Percentiles rank a stretch among this genome's conserved stretches.
phyloP scores from a whole-genome alignment of 768 basidiomycete genomes.

The Leccinum longicurvipes region DNA sequence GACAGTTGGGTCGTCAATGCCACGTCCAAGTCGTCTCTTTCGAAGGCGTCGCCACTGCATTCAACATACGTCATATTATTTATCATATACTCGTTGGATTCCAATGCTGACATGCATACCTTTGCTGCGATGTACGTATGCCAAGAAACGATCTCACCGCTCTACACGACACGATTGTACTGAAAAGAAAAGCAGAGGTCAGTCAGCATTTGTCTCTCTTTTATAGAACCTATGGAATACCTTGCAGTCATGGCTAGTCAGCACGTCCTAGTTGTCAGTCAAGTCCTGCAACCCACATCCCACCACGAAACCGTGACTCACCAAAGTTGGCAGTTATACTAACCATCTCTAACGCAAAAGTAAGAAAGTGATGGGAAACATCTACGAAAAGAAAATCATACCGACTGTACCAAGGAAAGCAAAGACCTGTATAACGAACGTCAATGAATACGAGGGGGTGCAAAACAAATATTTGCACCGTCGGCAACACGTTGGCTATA shows the following conservation, averaged over 20 bases:
- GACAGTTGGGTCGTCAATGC: background rate
- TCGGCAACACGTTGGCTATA: conserved; percentile 15
- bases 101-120: background rate
- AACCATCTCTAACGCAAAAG: conserved; percentile 6
- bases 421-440: conserved; percentile 11
- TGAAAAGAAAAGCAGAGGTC: background rate
- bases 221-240: background rate
- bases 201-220: background rate
- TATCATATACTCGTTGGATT: background rate
- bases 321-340: conserved; percentile 3
- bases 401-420: background rate
- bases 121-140: background rate
- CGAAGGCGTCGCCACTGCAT: background rate
- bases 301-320: conserved; percentile 3
- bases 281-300: background rate
- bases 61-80: background rate
- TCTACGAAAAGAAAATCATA: background rate
- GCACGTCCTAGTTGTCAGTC: background rate
- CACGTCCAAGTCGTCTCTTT: background rate
- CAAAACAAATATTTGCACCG: background rate
- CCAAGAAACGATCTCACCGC: conserved; percentile 17
- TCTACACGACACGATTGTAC: conserved; percentile 17
- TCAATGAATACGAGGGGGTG: background rate
- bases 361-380: background rate
- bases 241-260: conserved; percentile 15